Evolutionary conservation across 495 filamentous ascomycete species (phyloP), one percentile per base, ranked within the genome.

Genomic region (Penicillium verhagenii): DNA sequence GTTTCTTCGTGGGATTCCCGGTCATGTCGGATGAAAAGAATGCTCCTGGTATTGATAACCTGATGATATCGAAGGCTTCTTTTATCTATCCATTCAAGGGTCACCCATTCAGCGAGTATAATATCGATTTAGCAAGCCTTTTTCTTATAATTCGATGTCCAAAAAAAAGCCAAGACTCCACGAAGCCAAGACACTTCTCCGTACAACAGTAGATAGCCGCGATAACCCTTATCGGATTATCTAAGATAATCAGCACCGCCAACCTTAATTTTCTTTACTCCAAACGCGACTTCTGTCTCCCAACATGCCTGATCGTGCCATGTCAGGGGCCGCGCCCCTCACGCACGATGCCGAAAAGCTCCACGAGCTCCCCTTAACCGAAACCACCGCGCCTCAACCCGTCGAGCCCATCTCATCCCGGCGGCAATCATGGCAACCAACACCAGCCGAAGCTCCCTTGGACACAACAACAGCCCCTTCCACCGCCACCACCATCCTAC

Each of bases 331-430:
- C 6, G 28, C 28, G 28, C 16, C 46, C 16, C 46, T 35, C 3
- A 24, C 21, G 26, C 23, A 18, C 11, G 50, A 47, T 11, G 14
- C 21, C 18, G 52, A 57, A 24, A 40, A 63, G 33, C 26, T 35
- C 1, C 13, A 21, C 9, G 58, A 63, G 11, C 39, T 48, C 5
- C 55, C 57, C 6, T 38, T 62, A 39, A 55, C 48, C 26, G 56
- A 59, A 50, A 60, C 55, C 9, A 29, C 53, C 23, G 53, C 45
- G 23, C 53, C 59, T 3, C 47, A 55, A 33, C 65, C 59, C 29
- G 45, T 63, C 43, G 43, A 53, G 13, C 18, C 31, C 14, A 14
- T n/a, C 20, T 40, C 56, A 11, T 39, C 50, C n/a, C 52, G 47
- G 21, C 48, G 54, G 8, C 59, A 54, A 56, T 20, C 26, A 61